Evolutionary conservation across 192 early-diverging fungal species (phyloP), one percentile per base, ranked within the genome.

Genomic region (Podila epigama): DNA sequence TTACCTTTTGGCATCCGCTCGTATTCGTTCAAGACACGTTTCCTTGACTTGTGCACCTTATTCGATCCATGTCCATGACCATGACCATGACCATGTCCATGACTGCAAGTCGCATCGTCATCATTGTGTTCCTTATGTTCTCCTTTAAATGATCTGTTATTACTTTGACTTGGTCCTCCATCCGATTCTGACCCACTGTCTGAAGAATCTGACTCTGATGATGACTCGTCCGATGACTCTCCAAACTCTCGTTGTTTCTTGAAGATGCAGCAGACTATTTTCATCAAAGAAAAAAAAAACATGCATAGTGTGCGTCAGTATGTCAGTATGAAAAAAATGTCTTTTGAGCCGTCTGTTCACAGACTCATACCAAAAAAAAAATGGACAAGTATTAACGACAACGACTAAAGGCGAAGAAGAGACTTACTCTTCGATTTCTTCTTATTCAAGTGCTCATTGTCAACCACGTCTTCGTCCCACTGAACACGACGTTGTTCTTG

Each of bases 211-310:
- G 79, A 81, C n/a, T 75, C 70, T 22, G 70, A 79, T 15, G 79
- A 81, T n/a, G 77, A 79, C 34, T 82, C 81, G 27, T 83, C 82
- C 1, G 83, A 86, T 9, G 81, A 82, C 34, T 86, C 85, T 27
- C 83, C 85, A 56, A 84, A 70, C 36, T 65, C 79, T 58, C 55
- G 83, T 34, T 89, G 86, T 54, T 81, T 86, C 68, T 89, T 89
- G 75, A 85, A 92, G 54, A 92, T 92, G 63, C 91, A 92, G 80
- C 91, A 92, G 53, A 92, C 91, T 92, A 62, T 15, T 8, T 16
- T 25, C 7, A 25, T 39, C 11, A 11, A n/a, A 53, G 25, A 0
- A 52, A n/a, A 25, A 54, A 22, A 41, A 33, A 52, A 51, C 3
- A 20, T 3, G 31, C 53, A 33, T 32, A n/a, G 12, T 42, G 41